Evolutionary conservation across 2,329 filamentous ascomycete genomes (phyloP), one percentile per base, ranked within the genome.

Genomic region (Botrytis byssoidea): DNA sequence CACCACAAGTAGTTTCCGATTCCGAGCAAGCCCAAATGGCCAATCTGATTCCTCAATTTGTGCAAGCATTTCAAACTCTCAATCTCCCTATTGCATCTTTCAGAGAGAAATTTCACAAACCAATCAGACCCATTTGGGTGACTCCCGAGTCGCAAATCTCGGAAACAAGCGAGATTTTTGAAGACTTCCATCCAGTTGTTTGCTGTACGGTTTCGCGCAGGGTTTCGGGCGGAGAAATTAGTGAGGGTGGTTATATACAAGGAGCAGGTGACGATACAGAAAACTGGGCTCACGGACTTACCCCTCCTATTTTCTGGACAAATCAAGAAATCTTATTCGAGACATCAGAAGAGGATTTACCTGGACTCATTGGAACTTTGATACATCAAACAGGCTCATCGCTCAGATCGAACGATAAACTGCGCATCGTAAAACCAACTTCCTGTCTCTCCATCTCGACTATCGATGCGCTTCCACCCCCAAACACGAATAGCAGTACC

Each of bases 181-280:
- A 86, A 1, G 85, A 88, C 18, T 93, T 89, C 79, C 87, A 92
- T 77, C 90, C 93, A 0, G 84, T 98, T 4, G 88, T 98, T 35
- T 93, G 96, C 79, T 96, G 93, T 80, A 98, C 94, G 1, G 92
- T 94, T 20, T 97, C 94, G 1, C 88, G 90, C 46, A 87, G 92
- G 25, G 90, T 94, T 1, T 83, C 84, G 2, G 92, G 90, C 20
- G 89, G 88, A 4, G 93, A 95, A 81, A 85, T 88, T 77, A 89
- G 89, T 42, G 90, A 92, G 79, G 88, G 88, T 4, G 91, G 90
- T 9, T 99, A 99, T 80, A 92, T 99, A 74, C 96, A 98, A 83
- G 96, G 96, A 69, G 95, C 95, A 0, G 96, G 92, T 3, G 96
- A 99, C 82, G 96, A 99, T 81, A 93, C 92, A 20, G 96, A 99